A percentile compares a stretch with the other conserved stretches of the same genome.
phyloP scores from a whole-genome alignment of 179 eudicot genomes.

The Dionaea muscipula region DNA sequence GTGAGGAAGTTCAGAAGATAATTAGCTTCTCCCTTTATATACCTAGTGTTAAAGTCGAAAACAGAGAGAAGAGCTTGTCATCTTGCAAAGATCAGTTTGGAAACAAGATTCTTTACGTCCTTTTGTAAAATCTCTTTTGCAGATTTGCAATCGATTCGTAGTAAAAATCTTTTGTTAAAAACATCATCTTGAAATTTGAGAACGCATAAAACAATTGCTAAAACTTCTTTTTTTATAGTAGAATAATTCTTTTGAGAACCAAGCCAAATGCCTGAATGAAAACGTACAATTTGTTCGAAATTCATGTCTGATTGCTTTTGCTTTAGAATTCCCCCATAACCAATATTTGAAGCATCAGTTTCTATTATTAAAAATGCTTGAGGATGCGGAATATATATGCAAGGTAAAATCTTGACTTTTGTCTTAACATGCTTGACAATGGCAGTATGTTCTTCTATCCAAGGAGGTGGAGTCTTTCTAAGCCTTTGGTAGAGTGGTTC shows the following conservation, averaged over 20 bases:
- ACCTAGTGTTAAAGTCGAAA: not conserved
- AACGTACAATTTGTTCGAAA: not conserved
- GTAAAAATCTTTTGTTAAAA: conserved; percentile 6
- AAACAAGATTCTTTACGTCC: no score
- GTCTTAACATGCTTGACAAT: not conserved
- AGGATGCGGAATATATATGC: not conserved
- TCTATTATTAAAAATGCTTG: no score
- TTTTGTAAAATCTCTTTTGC: no score
- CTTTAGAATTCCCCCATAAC: no score
- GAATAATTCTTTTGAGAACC: conserved; percentile 6
- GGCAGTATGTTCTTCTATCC: not conserved
- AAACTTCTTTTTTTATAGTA: no score
- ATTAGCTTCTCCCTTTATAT: no score
- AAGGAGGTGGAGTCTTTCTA: not conserved
- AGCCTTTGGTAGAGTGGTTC: no score
- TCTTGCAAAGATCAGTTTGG: conserved; percentile 1
- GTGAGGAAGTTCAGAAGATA: not conserved
- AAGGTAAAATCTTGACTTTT: not conserved
- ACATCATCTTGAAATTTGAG: conserved; percentile 11
- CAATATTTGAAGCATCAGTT: no score
- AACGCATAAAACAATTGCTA: no score
- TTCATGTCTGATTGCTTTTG: no score
- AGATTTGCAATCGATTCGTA: no score
- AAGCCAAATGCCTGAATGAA: conserved; percentile 2
- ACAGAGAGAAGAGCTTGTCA: not conserved